Conservation (phyloP, 108 stramenopile species). For the Aureococcus anophagefferens region DNA sequence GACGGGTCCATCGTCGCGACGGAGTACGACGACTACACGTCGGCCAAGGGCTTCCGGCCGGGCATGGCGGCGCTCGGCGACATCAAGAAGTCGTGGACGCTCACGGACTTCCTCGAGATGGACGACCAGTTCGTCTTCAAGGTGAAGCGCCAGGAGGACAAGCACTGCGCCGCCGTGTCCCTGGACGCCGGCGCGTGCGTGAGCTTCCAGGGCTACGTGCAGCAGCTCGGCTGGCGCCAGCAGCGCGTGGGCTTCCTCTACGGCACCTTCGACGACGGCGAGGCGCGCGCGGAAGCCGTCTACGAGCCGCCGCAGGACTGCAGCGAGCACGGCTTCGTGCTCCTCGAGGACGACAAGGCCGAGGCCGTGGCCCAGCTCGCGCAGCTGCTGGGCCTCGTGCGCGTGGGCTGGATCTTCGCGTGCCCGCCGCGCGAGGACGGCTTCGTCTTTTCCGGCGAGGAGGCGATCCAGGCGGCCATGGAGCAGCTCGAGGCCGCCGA, state of each 20-base stretch:
- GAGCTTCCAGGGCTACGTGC: conserved; percentile 67
- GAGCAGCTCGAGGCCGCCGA: conserved; percentile 84
- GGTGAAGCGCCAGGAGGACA: conserved; percentile 72
- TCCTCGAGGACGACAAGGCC: conserved; percentile 77
- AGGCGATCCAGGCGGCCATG: conserved; percentile 86
- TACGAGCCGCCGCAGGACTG: conserved; percentile 92
- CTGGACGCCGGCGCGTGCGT: conserved; percentile 56
- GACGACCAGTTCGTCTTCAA: conserved; percentile 84
- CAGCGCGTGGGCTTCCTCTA: conserved; percentile 81
- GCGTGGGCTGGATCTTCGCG: conserved; percentile 93
- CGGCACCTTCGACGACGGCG: conserved; percentile 63
- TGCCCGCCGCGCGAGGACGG: conserved; percentile 85
- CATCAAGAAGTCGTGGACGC: conserved; percentile 97
- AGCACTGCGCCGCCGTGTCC: conserved; percentile 45
- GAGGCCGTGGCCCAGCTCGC: conserved; percentile 73
- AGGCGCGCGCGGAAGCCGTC: conserved; percentile 72
- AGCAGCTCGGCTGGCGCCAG: conserved; percentile 70
- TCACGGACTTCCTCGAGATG: conserved; percentile 83
- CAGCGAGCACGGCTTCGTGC: conserved; percentile 55
- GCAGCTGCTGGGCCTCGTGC: conserved; percentile 56
- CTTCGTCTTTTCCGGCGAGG: conserved; percentile 71
- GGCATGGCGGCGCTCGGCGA: conserved; percentile 77
- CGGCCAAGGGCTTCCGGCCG: conserved; percentile 55
- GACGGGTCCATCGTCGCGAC: conserved; percentile 34
- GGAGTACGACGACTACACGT: not conserved